Evolutionary conservation across 139 green algal species (phyloP).

Genomic region (Bryopsis sp.): DNA sequence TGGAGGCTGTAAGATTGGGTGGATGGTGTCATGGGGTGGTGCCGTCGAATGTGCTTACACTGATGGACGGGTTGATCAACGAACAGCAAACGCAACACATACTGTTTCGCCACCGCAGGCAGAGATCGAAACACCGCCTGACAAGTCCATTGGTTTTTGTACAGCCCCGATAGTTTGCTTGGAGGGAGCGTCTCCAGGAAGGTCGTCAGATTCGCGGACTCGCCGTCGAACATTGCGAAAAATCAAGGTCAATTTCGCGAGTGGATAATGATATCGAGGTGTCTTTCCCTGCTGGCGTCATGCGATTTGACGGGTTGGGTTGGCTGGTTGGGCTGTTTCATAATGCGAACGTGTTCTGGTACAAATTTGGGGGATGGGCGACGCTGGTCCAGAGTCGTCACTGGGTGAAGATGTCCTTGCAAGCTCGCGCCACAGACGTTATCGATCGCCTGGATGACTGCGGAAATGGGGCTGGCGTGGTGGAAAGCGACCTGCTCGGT

Average conservation of each 20-base stretch:
- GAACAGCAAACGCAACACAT: conserved; percentile 57
- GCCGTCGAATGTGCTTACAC: background rate
- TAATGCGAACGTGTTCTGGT: too few relatives aligned
- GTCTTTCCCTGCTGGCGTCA: too few relatives aligned
- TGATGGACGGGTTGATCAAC: conserved; percentile 17
- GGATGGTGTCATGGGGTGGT: background rate
- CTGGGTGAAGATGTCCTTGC: too few relatives aligned
- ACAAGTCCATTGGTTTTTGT: conserved; percentile 48
- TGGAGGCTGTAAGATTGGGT: background rate
- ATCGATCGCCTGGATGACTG: background rate
- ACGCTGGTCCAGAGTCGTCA: too few relatives aligned
- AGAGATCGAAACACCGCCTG: conserved; percentile 66
- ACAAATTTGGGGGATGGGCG: too few relatives aligned
- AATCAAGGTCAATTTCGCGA: too few relatives aligned
- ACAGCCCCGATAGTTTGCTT: conserved; percentile 36
- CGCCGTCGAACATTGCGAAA: too few relatives aligned
- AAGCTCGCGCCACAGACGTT: background rate
- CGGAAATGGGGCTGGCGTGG: background rate
- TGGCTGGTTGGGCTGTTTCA: too few relatives aligned
- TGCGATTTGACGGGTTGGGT: too few relatives aligned
- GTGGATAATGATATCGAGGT: too few relatives aligned
- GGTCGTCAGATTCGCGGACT: conserved; percentile 32
- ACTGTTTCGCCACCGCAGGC: conserved; percentile 50
- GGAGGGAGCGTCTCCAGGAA: conserved; percentile 37
- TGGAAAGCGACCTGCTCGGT: background rate